Evolutionary conservation across 257 asterid species (phyloP).

Genomic region (Solanum habrochaites): DNA sequence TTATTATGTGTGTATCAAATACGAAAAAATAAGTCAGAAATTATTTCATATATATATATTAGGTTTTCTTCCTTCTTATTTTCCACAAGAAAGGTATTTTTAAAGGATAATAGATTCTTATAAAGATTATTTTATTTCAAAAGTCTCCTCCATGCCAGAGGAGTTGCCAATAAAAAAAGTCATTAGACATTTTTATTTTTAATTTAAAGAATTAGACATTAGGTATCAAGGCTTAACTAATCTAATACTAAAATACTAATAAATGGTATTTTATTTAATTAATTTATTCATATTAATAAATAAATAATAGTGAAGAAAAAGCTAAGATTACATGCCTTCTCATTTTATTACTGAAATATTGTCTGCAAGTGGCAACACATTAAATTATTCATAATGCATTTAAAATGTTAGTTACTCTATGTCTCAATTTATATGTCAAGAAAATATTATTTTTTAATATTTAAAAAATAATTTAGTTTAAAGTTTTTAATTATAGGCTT

Average conservation of each 20-base stretch:
- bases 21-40: background rate
- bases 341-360: background rate
- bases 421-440: no score
- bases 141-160: background rate
- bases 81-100: background rate
- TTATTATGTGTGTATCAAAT: background rate
- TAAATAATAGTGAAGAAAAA: background rate
- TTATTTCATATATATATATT: background rate
- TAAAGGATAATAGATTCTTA: background rate
- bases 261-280: background rate
- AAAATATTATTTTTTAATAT: background rate
- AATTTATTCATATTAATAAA: background rate
- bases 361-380: background rate
- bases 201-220: background rate
- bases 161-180: background rate
- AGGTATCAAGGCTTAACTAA: background rate
- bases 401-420: background rate
- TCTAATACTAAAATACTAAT: background rate
- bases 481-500: background rate
- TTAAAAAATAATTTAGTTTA: background rate
- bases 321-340: background rate
- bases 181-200: background rate
- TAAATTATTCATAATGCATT: background rate
- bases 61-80: background rate
- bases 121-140: background rate